phyloP scores from a whole-genome alignment of 139 green algal species.

The Chlorella sp. region DNA sequence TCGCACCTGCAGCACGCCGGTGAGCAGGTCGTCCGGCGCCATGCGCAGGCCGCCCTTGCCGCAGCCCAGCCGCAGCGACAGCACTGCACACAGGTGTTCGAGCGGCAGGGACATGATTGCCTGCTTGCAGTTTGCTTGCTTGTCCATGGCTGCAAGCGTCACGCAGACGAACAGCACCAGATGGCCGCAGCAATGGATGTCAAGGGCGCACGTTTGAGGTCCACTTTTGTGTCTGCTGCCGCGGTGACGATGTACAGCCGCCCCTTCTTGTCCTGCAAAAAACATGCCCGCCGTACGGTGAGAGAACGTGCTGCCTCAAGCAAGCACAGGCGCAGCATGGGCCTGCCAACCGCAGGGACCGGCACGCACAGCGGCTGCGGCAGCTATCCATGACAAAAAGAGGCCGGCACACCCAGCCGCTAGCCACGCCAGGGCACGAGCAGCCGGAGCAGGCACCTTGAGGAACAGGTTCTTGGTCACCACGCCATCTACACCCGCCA shows the following conservation, averaged over 20 bases:
- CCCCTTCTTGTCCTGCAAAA: slow-evolving; percentile 73
- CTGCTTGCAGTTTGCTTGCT: too few species aligned
- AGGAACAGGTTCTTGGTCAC: slow-evolving; percentile 65
- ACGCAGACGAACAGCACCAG: background rate
- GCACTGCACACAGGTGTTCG: slow-evolving; percentile 57
- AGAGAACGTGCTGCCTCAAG: too few species aligned
- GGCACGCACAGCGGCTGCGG: too few species aligned
- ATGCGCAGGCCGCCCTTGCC: slow-evolving; percentile 68
- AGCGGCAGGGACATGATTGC: too few species aligned
- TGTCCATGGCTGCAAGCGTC: background rate
- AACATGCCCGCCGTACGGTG: too few species aligned
- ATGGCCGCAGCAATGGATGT: background rate
- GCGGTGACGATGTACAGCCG: slow-evolving; percentile 73
- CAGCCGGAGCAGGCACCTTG: too few species aligned
- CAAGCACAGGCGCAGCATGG: background rate
- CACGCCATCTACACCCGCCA: slow-evolving; percentile 18
- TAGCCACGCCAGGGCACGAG: too few species aligned
- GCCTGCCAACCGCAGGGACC: background rate
- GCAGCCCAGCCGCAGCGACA: slow-evolving; percentile 63
- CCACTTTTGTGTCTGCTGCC: slow-evolving; percentile 62
- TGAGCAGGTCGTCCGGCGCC: slow-evolving; percentile 64
- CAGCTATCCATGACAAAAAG: too few species aligned
- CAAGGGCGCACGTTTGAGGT: slow-evolving; percentile 61
- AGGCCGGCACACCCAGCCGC: too few species aligned
- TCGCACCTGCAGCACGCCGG: slow-evolving; percentile 56